Conservation (phyloP, 441 rosid species). For the Hura crepitans region DNA sequence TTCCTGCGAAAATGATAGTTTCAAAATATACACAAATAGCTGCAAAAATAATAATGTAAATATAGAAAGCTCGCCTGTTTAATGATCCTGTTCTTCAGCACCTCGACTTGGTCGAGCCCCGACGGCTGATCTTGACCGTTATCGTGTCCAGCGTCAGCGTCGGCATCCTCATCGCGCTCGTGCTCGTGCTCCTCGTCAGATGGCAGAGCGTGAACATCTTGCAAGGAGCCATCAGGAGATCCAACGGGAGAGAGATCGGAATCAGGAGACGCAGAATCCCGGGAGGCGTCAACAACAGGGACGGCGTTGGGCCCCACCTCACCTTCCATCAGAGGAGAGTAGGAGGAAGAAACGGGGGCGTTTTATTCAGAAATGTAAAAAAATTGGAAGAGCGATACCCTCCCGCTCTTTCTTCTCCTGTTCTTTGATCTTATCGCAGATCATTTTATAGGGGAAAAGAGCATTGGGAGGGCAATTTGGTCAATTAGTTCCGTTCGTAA, state of each 20-base stretch:
- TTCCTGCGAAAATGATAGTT: neutral
- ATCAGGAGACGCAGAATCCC: constrained; percentile 22
- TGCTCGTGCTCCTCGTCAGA: constrained; percentile 47
- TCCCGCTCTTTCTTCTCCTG: constrained; percentile 42
- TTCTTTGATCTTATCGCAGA: neutral
- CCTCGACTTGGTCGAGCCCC: constrained; percentile 40
- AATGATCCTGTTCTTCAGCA: constrained; percentile 61
- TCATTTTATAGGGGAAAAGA: constrained; percentile 14
- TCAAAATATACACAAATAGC: neutral
- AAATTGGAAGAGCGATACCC: constrained; percentile 22
- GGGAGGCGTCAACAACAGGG: constrained; percentile 20
- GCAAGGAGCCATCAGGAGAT: constrained; percentile 38
- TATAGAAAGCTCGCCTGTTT: constrained; percentile 49
- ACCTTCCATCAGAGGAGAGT: constrained; percentile 46
- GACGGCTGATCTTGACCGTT: constrained; percentile 35
- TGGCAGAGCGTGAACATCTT: constrained; percentile 31
- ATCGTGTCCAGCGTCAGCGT: constrained; percentile 33
- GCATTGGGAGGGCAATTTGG: constrained; percentile 10
- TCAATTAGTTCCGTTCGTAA: neutral
- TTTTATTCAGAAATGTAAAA: constrained; percentile 17
- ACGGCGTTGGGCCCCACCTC: constrained; percentile 27
- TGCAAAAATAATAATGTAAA: neutral
- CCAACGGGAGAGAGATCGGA: constrained; percentile 39
- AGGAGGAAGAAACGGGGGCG: constrained; percentile 33
- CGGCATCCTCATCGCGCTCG: constrained; percentile 25